phyloP scores from a whole-genome alignment of 2,329 filamentous ascomycete genomes.

The Leptoxyphium fumago region DNA sequence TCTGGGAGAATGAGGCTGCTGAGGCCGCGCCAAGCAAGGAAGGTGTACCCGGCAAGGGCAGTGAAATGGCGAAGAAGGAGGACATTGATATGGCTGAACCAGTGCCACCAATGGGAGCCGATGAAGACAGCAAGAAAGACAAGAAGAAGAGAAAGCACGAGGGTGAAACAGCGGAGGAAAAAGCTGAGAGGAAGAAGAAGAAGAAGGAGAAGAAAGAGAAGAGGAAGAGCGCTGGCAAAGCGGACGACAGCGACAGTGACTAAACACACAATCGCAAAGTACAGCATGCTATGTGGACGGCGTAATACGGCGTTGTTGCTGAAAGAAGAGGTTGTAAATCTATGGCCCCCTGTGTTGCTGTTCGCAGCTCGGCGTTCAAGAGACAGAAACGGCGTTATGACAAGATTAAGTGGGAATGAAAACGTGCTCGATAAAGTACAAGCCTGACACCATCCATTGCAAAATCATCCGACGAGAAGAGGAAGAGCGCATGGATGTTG shows the following conservation, averaged over 20 bases:
- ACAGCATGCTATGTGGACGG: neutral
- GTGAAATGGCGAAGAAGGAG: constrained; percentile 26
- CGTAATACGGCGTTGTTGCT: neutral
- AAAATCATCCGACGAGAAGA: too few species aligned
- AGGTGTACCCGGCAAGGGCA: constrained; percentile 18
- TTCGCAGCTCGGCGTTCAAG: neutral
- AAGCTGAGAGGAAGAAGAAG: constrained; percentile 41
- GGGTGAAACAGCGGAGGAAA: constrained; percentile 31
- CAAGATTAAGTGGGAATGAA: too few species aligned
- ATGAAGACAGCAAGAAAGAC: constrained; percentile 15
- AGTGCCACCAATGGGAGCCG: constrained; percentile 14
- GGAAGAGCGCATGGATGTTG: too few species aligned
- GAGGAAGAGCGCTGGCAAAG: constrained; percentile 43
- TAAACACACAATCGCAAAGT: constrained; percentile 2
- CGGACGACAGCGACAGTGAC: constrained; percentile 32
- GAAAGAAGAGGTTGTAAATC: neutral
- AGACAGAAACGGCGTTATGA: neutral
- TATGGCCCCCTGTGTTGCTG: neutral
- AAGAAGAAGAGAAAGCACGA: constrained; percentile 35
- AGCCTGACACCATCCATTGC: too few species aligned
- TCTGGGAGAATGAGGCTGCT: constrained; percentile 16
- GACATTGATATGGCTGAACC: constrained; percentile 24
- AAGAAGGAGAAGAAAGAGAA: constrained; percentile 77
- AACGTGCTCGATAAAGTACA: too few species aligned
- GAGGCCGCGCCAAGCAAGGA: constrained; percentile 22